Evolutionary conservation across 345 rosid species (phyloP), one percentile per base, ranked within the genome.

Genomic region (Populus davidiana): DNA sequence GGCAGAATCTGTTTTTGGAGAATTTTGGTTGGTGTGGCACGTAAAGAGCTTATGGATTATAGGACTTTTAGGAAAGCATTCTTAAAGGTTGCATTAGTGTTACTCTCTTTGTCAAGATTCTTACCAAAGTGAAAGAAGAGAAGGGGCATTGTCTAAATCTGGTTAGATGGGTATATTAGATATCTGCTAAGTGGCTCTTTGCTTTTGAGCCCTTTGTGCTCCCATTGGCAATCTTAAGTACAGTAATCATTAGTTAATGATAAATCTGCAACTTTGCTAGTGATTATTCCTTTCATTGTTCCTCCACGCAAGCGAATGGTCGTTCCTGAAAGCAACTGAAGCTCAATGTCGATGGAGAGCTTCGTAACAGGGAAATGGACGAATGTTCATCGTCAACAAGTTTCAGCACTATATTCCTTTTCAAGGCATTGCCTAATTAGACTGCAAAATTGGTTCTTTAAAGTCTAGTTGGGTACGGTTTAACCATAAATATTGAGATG

Each of bases 31-130:
- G 8, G 71, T 73, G 49, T 71, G 75, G 70, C 81, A 75, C 41
- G 59, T 80, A 85, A 77, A 70, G 61, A 21, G 71, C 36, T 66
- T 5, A 21, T 52, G 49, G 71, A 59, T 75, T 18, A 69, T 73
- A 23, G 47, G 75, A 54, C 64, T 78, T 85, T 69, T 25, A 69
- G 77, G 69, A 82, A 83, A 83, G 83, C 81, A 81, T 75, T 66
- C 61, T 70, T 61, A 44, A 75, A 84, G 23, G 66, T 82, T 33
- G 56, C 67, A 44, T 72, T 80, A 50, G 68, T 66, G 59, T 39
- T 33, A 20, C 65, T 71, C 67, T 69, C 52, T 74, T 78, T 69
- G 66, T 73, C 75, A 80, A 75, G 72, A 80, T 63, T 41, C 80
- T 79, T 50, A 21, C 50, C 43, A 72, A 83, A 56, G 70, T 71